Evolutionary conservation across 2,329 filamentous ascomycete species (phyloP), one percentile per base, ranked within the genome.

Genomic region (Elsinoe australis): DNA sequence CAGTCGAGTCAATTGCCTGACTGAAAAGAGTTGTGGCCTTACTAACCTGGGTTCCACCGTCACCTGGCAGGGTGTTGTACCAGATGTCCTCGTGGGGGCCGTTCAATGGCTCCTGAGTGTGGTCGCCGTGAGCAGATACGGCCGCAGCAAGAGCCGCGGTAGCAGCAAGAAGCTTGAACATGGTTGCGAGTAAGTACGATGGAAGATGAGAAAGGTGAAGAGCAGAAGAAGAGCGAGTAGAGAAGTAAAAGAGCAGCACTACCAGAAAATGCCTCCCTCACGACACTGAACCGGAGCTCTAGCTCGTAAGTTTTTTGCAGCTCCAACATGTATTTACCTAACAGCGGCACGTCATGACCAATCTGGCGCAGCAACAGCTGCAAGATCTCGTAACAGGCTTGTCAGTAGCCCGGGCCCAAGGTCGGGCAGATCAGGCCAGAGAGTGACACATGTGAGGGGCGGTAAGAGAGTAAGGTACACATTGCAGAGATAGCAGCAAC

Each of bases 21-120:
- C 24, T 29, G n/a, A 34, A 6, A 7, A 24, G n/a, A 17, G 24
- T 17, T 17, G 4, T 35, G 9, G 19, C 18, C n/a, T n/a, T 12
- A n/a, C 69, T 41, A 59, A 85, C 84, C 73, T 92, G 85, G 31
- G 80, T 92, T 49, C 86, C 87, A 19, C 87, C 86, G 65, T 92
- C 87, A 28, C 86, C 87, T 3, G 87, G 87, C 4, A 94, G 69
- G 1, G 71, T 80, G 63, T 87, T 90, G 66, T 90, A 94, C 87
- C 87, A 94, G 36, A 92, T 63, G 21, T 78, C 75, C 62, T 85
- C 73, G 57, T 82, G 83, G 33, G 87, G 86, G 0, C 87, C 86
- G 42, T 83, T 69, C 35, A 76, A 65, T 51, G 75, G 72, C 62
- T 87, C 82, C 36, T 77, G 69, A 49, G 70, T 70, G 49, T 62